A percentile compares a stretch with the other conserved stretches of the same genome.
phyloP scores from a whole-genome alignment of 2,329 filamentous ascomycete genomes.

The Botryotinia narcissicola region DNA sequence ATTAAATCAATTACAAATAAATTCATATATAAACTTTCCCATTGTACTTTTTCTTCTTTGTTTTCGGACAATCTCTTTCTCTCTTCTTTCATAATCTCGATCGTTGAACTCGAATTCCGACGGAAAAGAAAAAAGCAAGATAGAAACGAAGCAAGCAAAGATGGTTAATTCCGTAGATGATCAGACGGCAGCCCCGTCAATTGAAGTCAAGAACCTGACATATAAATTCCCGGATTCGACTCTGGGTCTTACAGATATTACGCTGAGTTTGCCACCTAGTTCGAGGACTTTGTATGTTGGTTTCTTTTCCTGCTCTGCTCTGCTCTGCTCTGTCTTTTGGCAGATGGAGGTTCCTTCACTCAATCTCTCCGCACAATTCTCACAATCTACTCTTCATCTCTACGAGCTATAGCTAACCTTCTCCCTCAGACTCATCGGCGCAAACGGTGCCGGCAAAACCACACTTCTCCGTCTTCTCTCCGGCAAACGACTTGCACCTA shows the following conservation, averaged over 20 bases:
- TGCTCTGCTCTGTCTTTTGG: too few relatives aligned
- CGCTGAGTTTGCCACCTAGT: slow-evolving; percentile 50
- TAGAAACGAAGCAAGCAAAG: neutral
- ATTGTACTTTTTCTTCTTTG: neutral
- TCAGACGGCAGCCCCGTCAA: slow-evolving; percentile 40
- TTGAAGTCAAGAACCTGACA: slow-evolving; percentile 72
- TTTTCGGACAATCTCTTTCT: neutral
- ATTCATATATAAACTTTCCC: neutral
- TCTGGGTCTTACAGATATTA: slow-evolving; percentile 72
- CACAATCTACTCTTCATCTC: neutral
- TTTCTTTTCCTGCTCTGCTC: neutral
- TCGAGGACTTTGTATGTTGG: slow-evolving; percentile 64
- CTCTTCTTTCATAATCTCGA: neutral
- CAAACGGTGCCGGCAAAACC: slow-evolving; percentile 96
- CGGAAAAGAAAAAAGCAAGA: neutral
- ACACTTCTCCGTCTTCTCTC: slow-evolving; percentile 88
- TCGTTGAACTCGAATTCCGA: neutral
- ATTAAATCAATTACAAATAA: neutral
- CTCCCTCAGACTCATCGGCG: slow-evolving; percentile 86
- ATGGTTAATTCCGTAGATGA: slow-evolving; percentile 21
- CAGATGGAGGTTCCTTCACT: neutral
- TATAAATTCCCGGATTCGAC: slow-evolving; percentile 88
- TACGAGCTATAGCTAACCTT: slow-evolving; percentile 54
- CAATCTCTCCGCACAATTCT: neutral
- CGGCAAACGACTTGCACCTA: slow-evolving; percentile 88